Conservation (phyloP, 1,284 basidiomycete genomes). For the Boletus smithii region DNA sequence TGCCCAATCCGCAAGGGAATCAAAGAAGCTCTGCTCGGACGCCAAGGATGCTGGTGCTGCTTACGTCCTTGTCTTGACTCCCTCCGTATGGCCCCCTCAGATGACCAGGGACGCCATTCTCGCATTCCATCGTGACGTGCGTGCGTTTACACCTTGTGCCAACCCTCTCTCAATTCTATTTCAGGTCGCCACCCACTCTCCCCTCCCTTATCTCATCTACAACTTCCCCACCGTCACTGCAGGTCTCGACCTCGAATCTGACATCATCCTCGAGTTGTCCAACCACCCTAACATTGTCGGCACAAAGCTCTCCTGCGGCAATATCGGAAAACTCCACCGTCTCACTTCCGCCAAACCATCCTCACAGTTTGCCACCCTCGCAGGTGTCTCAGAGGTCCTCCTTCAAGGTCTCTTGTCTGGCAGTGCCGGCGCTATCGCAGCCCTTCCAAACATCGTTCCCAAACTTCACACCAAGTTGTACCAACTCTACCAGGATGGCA, state of each 20-base stretch:
- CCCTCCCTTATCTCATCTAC: conserved; percentile 87
- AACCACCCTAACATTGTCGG: conserved; percentile 87
- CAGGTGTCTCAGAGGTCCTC: conserved; percentile 64
- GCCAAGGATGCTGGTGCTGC: conserved; percentile 80
- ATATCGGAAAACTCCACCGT: conserved; percentile 80
- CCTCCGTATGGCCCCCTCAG: conserved; percentile 61
- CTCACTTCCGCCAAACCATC: conserved; percentile 56
- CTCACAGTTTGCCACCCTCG: conserved; percentile 58
- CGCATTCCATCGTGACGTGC: conserved; percentile 60
- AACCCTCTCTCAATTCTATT: conserved; percentile 18
- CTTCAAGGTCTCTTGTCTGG: conserved; percentile 67
- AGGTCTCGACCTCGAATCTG: conserved; percentile 85
- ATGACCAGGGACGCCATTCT: conserved; percentile 63
- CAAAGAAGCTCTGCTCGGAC: conserved; percentile 74
- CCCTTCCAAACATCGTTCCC: conserved; percentile 75
- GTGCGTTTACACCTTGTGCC: conserved; percentile 7
- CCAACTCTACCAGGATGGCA: conserved; percentile 55
- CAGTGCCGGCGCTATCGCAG: conserved; percentile 69
- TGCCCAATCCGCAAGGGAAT: conserved; percentile 77
- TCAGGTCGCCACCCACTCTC: conserved; percentile 77
- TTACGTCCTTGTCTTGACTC: conserved; percentile 72
- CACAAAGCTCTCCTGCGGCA: conserved; percentile 83
- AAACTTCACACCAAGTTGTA: conserved; percentile 68
- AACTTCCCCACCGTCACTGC: conserved; percentile 84
- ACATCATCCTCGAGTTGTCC: conserved; percentile 69